These are phyloP conservation scores for Fusarium phyllophilum DNA, from an alignment of 2,329 filamentous ascomycete genomes.

Conservation along the genomic window DNA sequence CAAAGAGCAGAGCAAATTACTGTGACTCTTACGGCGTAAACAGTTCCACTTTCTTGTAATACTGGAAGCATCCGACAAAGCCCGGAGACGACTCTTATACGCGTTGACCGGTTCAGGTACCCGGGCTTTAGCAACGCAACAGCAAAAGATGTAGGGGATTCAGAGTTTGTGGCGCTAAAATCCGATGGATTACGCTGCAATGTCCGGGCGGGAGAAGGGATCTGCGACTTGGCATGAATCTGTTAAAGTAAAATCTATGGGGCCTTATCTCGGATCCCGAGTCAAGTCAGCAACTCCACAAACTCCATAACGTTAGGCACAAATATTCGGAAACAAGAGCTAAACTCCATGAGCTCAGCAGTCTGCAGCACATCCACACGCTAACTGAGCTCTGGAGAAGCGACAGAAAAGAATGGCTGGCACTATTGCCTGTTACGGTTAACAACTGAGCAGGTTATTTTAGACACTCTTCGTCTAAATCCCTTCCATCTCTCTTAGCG, in stretches of 20 bases:
- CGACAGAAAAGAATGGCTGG: constrained; percentile 10
- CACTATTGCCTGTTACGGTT: background rate
- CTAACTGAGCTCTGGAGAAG: constrained; percentile 9
- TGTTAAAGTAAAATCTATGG: constrained; percentile 12
- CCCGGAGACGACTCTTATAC: background rate
- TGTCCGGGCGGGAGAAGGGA: constrained; percentile 8
- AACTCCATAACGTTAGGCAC: constrained; percentile 22
- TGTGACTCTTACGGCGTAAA: constrained; percentile 6
- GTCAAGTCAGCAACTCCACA: constrained; percentile 34
- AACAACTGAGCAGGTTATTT: constrained; percentile 3
- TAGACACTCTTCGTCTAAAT: constrained; percentile 1
- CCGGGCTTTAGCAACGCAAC: background rate
- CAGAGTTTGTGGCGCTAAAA: constrained; percentile 8
- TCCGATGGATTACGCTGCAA: constrained; percentile 23
- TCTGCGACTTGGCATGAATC: constrained; percentile 25
- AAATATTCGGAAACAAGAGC: constrained; percentile 31
- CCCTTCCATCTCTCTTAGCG: constrained; percentile 13
- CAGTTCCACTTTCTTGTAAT: constrained; percentile 2
- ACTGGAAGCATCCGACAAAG: background rate
- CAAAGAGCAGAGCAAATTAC: background rate
- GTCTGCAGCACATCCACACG: constrained; percentile 9
- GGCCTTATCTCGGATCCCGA: constrained; percentile 26
- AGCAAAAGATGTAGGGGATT: background rate
- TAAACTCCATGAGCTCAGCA: constrained; percentile 32
- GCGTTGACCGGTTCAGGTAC: background rate